Conservation (phyloP, 1,284 basidiomycete genomes). For the Cryptococcus amylolentus region DNA sequence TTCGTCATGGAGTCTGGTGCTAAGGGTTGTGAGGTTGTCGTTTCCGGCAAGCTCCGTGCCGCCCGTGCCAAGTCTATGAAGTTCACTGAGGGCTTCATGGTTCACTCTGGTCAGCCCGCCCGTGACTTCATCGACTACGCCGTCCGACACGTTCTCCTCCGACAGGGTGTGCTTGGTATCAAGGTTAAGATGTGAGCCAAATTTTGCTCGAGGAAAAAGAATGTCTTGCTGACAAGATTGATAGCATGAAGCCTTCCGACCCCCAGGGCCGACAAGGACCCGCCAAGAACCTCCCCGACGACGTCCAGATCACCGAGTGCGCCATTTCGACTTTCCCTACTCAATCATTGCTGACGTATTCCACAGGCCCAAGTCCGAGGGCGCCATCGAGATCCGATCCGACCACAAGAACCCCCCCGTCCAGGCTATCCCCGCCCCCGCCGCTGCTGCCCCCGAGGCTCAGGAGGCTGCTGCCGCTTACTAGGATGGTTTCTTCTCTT, state of each 20-base stretch:
- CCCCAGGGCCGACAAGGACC: conserved; percentile 85
- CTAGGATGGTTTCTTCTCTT: conserved; percentile 2
- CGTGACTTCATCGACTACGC: conserved; percentile 97
- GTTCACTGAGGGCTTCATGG: conserved; percentile 99
- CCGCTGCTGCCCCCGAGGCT: conserved; percentile 16
- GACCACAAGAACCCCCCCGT: conserved; percentile 47
- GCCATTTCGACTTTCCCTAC: conserved; percentile 55
- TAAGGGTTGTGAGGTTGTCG: conserved; percentile 99
- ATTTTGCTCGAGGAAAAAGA: not conserved
- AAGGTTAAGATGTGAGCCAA: conserved; percentile 94
- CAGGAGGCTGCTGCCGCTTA: conserved; percentile 10
- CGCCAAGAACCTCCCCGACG: conserved; percentile 91
- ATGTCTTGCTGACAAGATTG: not conserved
- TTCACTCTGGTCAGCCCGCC: conserved; percentile 99
- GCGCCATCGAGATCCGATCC: conserved; percentile 51
- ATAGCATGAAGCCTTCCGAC: conserved; percentile 94
- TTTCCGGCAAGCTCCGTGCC: conserved; percentile 98
- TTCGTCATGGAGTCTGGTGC: conserved; percentile 99
- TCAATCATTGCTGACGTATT: conserved; percentile 4
- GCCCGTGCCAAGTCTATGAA: conserved; percentile 99
- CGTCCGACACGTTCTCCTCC: conserved; percentile 95
- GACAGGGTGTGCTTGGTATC: conserved; percentile 99
- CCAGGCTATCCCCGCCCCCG: conserved; percentile 30
- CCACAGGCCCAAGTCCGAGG: conserved; percentile 56
- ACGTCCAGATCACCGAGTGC: conserved; percentile 78